Conservation (phyloP, 306 rosid genomes). For the Crotalaria pallida region DNA sequence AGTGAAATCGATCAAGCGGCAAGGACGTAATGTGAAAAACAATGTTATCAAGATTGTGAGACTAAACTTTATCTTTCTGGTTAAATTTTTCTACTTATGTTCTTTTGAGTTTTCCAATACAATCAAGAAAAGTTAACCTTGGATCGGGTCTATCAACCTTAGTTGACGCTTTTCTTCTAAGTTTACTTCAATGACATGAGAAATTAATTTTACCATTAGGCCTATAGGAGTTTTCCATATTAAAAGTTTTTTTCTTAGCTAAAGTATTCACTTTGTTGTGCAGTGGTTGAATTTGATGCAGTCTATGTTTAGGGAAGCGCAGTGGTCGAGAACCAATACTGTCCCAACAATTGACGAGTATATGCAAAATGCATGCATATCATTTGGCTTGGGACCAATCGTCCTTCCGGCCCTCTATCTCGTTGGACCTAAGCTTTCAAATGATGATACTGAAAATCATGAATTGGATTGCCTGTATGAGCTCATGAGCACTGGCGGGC, state of each 20-base stretch:
- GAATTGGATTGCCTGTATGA: too few species aligned
- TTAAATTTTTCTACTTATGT: neutral
- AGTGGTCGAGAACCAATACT: constrained; percentile 47
- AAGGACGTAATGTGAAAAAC: constrained; percentile 49
- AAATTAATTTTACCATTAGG: constrained; percentile 63
- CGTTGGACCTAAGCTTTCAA: too few species aligned
- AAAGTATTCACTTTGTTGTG: constrained; percentile 10
- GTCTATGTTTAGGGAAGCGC: constrained; percentile 69
- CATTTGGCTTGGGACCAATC: constrained; percentile 71
- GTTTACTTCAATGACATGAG: constrained; percentile 65
- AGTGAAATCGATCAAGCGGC: constrained; percentile 44
- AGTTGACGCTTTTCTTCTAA: too few species aligned
- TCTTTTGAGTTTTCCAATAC: neutral
- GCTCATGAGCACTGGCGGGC: too few species aligned
- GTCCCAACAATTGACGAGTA: constrained; percentile 66
- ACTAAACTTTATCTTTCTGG: constrained; percentile 25
- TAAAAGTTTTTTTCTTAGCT: too few species aligned
- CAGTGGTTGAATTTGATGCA: too few species aligned
- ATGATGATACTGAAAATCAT: too few species aligned
- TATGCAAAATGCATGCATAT: constrained; percentile 53
- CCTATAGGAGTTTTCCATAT: too few species aligned
- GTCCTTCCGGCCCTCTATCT: constrained; percentile 76
- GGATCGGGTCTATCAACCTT: constrained; percentile 26
- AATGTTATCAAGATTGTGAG: constrained; percentile 48
- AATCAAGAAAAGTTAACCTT: constrained; percentile 43